phyloP scores from a whole-genome alignment of 495 filamentous ascomycete species.

The Xanthoparmelia taractica region DNA sequence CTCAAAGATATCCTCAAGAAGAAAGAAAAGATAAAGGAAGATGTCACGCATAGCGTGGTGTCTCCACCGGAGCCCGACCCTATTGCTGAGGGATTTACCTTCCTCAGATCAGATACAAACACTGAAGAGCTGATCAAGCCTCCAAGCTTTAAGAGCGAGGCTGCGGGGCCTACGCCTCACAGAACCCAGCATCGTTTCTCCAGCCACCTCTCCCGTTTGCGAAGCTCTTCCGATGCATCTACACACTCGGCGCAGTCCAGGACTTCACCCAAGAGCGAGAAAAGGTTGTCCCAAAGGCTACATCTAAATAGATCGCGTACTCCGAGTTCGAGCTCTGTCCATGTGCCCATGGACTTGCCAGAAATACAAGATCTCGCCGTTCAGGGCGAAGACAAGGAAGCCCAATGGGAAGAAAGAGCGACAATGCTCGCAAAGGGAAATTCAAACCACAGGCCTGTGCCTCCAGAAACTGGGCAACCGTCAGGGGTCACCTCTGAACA shows the following conservation, averaged over 20 bases:
- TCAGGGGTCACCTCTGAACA: constrained; percentile 1
- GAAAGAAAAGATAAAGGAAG: constrained; percentile 50
- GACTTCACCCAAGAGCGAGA: constrained; percentile 33
- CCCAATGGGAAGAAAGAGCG: constrained; percentile 80
- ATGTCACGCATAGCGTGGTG: constrained; percentile 22
- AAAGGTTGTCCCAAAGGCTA: constrained; percentile 60
- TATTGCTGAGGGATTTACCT: constrained; percentile 62
- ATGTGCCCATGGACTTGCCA: constrained; percentile 73
- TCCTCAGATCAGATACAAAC: constrained; percentile 76
- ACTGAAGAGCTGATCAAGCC: constrained; percentile 68
- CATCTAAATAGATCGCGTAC: constrained; percentile 50
- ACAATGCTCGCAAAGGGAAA: constrained; percentile 72
- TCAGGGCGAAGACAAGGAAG: constrained; percentile 44
- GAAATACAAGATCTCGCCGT: constrained; percentile 50
- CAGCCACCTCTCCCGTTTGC: constrained; percentile 34
- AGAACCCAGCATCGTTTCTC: constrained; percentile 20
- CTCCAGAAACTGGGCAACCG: constrained; percentile 7
- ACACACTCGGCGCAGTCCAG: constrained; percentile 39
- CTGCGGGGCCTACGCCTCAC: constrained; percentile 19
- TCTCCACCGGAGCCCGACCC: constrained; percentile 28
- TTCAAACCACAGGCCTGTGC: constrained; percentile 28
- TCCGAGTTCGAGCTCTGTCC: constrained; percentile 51
- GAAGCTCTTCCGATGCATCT: constrained; percentile 45
- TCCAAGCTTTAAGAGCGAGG: constrained; percentile 45
- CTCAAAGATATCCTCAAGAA: constrained; percentile 68